A percentile compares a stretch with the other conserved stretches of the same genome.
phyloP scores from a whole-genome alignment of 78 protist species.

The Fonticula alba region DNA sequence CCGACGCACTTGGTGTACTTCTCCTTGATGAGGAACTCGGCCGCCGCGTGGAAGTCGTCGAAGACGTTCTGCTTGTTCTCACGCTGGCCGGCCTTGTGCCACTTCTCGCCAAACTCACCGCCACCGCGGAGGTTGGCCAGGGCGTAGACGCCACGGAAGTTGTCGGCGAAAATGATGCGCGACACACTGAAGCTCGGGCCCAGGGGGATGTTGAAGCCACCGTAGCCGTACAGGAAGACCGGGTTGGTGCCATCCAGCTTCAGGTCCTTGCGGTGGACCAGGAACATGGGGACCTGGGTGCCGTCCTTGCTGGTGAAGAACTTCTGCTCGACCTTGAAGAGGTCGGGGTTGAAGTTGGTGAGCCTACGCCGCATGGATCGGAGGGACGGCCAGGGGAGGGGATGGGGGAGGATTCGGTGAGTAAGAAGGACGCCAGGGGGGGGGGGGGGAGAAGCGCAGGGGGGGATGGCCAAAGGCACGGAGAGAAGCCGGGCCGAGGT shows the following conservation, averaged over 20 bases:
- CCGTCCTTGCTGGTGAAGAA: conserved; percentile 62
- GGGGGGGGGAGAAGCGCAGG: too few relatives aligned
- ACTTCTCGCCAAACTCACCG: conserved; percentile 74
- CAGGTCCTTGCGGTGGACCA: conserved; percentile 18
- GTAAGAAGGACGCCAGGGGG: too few relatives aligned
- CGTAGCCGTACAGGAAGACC: conserved; percentile 57
- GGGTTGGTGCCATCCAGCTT: conserved; percentile 23
- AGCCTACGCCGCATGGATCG: too few relatives aligned
- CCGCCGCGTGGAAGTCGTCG: conserved; percentile 70
- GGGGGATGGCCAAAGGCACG: too few relatives aligned
- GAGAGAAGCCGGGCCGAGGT: too few relatives aligned
- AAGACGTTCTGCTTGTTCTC: conserved; percentile 46
- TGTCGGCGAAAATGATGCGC: conserved; percentile 20
- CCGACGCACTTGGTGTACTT: conserved; percentile 26
- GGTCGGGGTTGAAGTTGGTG: too few relatives aligned
- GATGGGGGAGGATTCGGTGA: too few relatives aligned
- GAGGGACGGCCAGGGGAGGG: too few relatives aligned
- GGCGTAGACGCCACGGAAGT: conserved; percentile 47
- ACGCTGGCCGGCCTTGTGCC: conserved; percentile 67
- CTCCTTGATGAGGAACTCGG: conserved; percentile 29
- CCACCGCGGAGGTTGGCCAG: conserved; percentile 89
- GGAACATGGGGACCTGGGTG: conserved; percentile 74
- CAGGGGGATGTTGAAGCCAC: conserved; percentile 70
- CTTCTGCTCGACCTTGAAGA: conserved; percentile 42
- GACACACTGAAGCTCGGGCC: conserved; percentile 31